Conservation (phyloP, 768 basidiomycete species). For the Lactarius sanguifluus region DNA sequence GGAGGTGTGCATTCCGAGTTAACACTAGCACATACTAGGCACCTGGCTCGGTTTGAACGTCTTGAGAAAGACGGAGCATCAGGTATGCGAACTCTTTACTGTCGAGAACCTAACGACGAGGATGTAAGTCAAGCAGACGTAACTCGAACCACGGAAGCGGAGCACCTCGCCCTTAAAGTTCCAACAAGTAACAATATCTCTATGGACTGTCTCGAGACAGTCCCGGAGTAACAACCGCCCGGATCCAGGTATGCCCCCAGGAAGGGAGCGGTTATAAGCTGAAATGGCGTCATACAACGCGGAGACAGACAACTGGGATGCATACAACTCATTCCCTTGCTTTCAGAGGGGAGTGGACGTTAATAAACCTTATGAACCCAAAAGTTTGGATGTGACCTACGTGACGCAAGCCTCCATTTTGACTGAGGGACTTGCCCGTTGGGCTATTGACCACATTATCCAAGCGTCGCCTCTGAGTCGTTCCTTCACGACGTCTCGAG, state of each 20-base stretch:
- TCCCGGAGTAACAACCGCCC: background rate
- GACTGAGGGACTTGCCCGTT: background rate
- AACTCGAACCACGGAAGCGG: background rate
- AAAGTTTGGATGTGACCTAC: background rate
- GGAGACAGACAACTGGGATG: background rate
- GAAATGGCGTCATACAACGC: background rate
- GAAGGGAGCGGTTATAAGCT: background rate
- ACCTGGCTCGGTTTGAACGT: background rate
- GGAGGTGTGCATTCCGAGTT: background rate
- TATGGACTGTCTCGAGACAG: background rate
- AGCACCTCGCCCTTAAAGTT: background rate
- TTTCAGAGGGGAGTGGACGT: background rate
- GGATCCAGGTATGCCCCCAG: background rate
- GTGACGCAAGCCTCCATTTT: background rate
- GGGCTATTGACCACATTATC: background rate
- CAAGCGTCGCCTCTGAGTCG: background rate
- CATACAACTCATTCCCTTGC: background rate
- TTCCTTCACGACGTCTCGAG: background rate
- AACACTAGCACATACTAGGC: background rate
- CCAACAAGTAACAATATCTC: background rate
- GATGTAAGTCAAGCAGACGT: background rate
- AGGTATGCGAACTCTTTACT: background rate
- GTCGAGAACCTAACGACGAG: background rate
- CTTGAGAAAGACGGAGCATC: conserved; percentile 2
- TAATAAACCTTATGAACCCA: background rate